phyloP scores from a whole-genome alignment of 148 eudicot species.

The Mesembryanthemum crystallinum region DNA sequence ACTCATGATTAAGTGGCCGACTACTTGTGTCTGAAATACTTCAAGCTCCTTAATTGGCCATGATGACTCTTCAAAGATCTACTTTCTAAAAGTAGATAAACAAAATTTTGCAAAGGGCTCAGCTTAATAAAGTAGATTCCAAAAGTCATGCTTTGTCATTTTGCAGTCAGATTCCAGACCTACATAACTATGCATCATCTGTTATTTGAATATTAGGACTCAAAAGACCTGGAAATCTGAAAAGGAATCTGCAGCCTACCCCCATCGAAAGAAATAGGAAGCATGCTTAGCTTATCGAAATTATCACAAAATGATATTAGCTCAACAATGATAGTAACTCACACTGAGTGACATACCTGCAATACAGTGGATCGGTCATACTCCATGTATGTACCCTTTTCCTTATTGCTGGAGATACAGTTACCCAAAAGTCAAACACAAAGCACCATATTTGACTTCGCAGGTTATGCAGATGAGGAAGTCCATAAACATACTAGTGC shows the following conservation, averaged over 20 bases:
- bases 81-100: not conserved
- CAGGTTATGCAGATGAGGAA: constrained; percentile 6
- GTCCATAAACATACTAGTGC: constrained; percentile 58
- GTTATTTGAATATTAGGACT: not conserved
- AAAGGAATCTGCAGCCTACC: not conserved
- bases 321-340: not conserved
- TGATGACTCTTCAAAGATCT: not conserved
- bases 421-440: constrained; percentile 26
- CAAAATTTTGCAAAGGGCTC: not conserved
- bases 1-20: not conserved
- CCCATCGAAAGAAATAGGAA: not conserved
- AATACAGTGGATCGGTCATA: constrained; percentile 87
- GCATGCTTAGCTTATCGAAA: not conserved
- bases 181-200: not conserved
- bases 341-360: constrained; percentile 47
- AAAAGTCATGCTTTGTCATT: not conserved
- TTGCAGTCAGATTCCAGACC: not conserved
- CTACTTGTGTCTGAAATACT: not conserved
- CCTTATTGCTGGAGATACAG: constrained; percentile 70
- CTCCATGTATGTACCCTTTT: constrained; percentile 79
- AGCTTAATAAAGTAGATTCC: not conserved
- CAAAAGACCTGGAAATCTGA: not conserved
- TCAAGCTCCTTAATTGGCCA: constrained; percentile 3
- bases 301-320: not conserved
- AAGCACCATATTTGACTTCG: constrained; percentile 5